Base-by-base conservation (phyloP, 257 asterid genomes). In the Nicotiana sylvestris region DNA sequence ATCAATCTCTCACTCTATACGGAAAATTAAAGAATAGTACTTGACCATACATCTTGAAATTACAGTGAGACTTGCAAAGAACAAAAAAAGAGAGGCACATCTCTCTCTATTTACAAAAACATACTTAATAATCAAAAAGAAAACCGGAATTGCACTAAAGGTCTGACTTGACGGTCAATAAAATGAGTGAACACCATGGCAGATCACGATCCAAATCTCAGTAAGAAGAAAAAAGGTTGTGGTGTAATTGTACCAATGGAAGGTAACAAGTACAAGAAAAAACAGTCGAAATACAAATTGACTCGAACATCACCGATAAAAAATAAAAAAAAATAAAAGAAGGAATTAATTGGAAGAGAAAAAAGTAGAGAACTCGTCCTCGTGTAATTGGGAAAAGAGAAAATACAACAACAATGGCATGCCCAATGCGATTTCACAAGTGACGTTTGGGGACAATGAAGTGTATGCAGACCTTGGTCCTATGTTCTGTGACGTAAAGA, bases 401-500 rank as follows among this genome's bases (percentile, higher is more conserved):
- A 29, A 18, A 1, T 43, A 43, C 51, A 0, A 43, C 51, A 43
- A 2, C 11, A 39, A 39, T 1, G 0, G 0, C 0, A 43, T 43
- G 10, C 3, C 11, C 51, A 2, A 0, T 43, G 3, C 2, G 51
- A 43, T 0, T 2, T 8, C 0, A 43, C 51, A 9, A 43, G 12
- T 43, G 51, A 0, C 0, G 0, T 43, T 9, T 43, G 51, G 3
- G 12, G 12, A 43, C 1, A 2, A 0, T 9, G 12, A 0, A 2
- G 3, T 2, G 3, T 43, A 43, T 1, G 51, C 51, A 43, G 1
- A 2, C 0, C 1, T 43, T 43, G 0, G 0, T 9, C 51, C 11
- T 8, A 43, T 3, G 0, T 9, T 43, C 0, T 9, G 11, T 0
- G 3, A 43, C 2, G 11, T 7, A 43, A 2, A 43, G 11, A 43